These are phyloP conservation scores for Cunninghamia lanceolata DNA, from an alignment of 75 land plant species.

Conservation along the genomic window DNA sequence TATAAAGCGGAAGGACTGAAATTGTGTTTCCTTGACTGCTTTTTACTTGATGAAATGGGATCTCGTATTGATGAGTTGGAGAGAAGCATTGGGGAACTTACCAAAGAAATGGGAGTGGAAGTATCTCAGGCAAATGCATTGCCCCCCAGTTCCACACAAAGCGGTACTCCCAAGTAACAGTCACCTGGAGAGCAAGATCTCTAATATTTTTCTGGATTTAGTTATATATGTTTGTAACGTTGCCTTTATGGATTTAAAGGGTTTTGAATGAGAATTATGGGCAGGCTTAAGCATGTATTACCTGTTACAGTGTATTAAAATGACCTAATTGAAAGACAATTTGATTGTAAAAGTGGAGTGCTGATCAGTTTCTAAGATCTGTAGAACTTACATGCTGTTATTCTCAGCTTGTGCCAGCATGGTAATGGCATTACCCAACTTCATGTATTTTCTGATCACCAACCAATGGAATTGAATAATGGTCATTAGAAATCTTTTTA, in stretches of 20 bases:
- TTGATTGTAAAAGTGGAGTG: neutral
- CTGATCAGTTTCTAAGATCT: neutral
- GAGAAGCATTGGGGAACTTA: slow-evolving; percentile 77
- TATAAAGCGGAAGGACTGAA: neutral
- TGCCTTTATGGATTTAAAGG: neutral
- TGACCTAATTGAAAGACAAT: neutral
- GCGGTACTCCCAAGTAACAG: neutral
- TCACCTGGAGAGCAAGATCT: neutral
- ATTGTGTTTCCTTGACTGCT: slow-evolving; percentile 30
- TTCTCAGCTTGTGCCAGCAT: neutral
- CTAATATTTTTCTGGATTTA: neutral
- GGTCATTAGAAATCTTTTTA: neutral
- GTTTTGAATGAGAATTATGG: neutral
- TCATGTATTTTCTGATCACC: neutral
- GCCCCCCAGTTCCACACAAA: slow-evolving; percentile 2
- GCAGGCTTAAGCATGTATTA: neutral
- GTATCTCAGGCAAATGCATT: slow-evolving; percentile 27
- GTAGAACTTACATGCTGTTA: neutral
- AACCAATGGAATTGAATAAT: neutral
- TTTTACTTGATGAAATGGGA: slow-evolving; percentile 88
- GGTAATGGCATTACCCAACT: neutral
- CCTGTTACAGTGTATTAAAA: neutral
- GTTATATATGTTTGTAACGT: neutral
- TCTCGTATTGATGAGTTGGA: slow-evolving; percentile 77
- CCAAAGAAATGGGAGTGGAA: slow-evolving; percentile 70